Conservation (phyloP, 768 basidiomycete species). For the Serendipita vermifera region DNA sequence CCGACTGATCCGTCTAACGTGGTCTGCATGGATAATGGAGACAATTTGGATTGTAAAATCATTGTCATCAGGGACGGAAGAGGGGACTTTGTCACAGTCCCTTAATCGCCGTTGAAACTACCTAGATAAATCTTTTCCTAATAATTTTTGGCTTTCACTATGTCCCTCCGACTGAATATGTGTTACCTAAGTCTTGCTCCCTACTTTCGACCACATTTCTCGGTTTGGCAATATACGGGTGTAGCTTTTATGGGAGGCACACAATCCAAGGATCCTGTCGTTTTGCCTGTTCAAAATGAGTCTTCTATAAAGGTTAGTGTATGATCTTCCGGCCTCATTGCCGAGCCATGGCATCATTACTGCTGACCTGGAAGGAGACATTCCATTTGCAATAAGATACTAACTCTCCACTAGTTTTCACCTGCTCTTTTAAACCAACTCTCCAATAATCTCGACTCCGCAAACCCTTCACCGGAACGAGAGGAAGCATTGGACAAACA, state of each 20-base stretch:
- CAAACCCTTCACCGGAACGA: constrained; percentile 16
- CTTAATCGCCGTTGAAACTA: constrained; percentile 29
- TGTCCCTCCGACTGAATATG: neutral
- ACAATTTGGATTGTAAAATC: constrained; percentile 82
- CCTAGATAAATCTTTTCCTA: no score
- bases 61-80: constrained; percentile 85
- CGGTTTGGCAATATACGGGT: neutral
- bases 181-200: neutral
- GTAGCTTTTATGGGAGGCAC: neutral
- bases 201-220: neutral
- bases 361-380: no score
- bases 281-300: neutral
- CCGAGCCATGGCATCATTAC: neutral
- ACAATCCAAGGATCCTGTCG: constrained; percentile 8
- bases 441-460: constrained; percentile 14
- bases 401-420: constrained; percentile 20
- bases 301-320: neutral
- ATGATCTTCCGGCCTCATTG: neutral
- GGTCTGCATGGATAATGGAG: constrained; percentile 82
- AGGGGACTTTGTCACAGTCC: constrained; percentile 83
- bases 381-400: no score
- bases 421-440: constrained; percentile 20
- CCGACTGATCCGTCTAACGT: constrained; percentile 79
- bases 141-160: neutral
- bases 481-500: constrained; percentile 21